Evolutionary conservation across 306 rosid species (phyloP), one percentile per base, ranked within the genome.

Genomic region (Hippophae rhamnoides): DNA sequence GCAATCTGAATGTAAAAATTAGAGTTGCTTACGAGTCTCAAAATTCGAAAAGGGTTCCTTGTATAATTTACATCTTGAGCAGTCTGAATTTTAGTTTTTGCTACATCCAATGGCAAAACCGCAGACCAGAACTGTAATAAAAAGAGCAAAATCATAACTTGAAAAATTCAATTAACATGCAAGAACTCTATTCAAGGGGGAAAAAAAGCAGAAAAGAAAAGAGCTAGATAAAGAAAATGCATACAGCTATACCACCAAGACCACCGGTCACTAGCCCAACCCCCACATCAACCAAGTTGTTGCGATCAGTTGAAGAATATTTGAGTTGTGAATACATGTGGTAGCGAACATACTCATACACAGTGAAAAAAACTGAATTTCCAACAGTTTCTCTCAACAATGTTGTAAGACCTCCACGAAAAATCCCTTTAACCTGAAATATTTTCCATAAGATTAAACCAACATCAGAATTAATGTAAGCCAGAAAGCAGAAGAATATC

Each of bases 11-110:
- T 5, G 38, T 7, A 8, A 13, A 41, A 11, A 61, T 42, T n/a
- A 6, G 31, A 58, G 31, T 7, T 7, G 38, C 84, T 76, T 78
- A 92, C 99, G n/a, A 73, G 66, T 64, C 64, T 73, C 87, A 83
- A 73, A 61, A 92, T 76, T 41, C 9, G 68, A 71, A 87, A 85
- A 10, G 96, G 98, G 72, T 92, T 92, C 74, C 84, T 74, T 6
- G 79, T 10, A 58, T 69, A 58, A 52, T 60, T 83, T 80, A 72
- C 74, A 60, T 80, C 84, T 1, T 82, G 71, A 56, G 85, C 47
- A 58, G 99, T 92, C 82, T 92, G 99, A 66, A 88, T 88, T 74
- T 81, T 77, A 12, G 96, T 92, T 75, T 92, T 92, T 26, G 95
- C 96, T 69, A 92, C 93, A 56, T 92, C 99, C 74, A 92, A 76